Evolutionary conservation across 441 rosid species (phyloP).

Genomic region (Corymbia calophylla): DNA sequence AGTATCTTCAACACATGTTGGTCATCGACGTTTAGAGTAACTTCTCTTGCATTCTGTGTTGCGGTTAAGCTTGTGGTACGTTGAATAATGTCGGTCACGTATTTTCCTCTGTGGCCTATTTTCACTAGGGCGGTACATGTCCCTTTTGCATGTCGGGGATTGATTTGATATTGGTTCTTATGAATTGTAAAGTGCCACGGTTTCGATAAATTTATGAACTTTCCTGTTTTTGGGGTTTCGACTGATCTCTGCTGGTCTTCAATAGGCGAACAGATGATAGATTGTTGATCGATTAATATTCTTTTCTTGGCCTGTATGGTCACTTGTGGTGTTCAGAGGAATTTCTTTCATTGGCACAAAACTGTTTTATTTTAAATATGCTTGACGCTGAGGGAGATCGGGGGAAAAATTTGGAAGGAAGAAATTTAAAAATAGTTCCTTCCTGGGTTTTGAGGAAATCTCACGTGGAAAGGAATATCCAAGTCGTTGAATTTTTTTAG

Average conservation of each 20-base stretch:
- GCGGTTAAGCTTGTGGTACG: background rate
- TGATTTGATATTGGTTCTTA: background rate
- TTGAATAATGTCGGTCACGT: background rate
- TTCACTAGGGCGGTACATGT: background rate
- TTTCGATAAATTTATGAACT: background rate
- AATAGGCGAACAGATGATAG: background rate
- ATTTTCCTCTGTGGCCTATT: background rate
- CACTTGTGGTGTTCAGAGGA: background rate
- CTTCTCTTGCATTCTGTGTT: background rate
- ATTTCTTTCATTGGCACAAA: background rate
- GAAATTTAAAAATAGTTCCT: background rate
- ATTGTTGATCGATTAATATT: background rate
- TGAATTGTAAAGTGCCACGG: background rate
- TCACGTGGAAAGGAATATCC: background rate
- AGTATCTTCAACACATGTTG: no score
- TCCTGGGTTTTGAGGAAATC: background rate
- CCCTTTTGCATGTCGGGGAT: background rate
- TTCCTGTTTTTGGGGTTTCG: background rate
- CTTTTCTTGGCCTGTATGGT: background rate
- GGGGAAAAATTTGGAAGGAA: background rate
- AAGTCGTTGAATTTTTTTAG: background rate
- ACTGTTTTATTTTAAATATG: background rate
- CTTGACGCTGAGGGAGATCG: background rate
- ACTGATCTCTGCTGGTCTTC: background rate
- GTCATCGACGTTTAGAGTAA: background rate